Evolutionary conservation across 2,329 filamentous ascomycete genomes (phyloP).

Genomic region (Arthrobotrys musiformis): DNA sequence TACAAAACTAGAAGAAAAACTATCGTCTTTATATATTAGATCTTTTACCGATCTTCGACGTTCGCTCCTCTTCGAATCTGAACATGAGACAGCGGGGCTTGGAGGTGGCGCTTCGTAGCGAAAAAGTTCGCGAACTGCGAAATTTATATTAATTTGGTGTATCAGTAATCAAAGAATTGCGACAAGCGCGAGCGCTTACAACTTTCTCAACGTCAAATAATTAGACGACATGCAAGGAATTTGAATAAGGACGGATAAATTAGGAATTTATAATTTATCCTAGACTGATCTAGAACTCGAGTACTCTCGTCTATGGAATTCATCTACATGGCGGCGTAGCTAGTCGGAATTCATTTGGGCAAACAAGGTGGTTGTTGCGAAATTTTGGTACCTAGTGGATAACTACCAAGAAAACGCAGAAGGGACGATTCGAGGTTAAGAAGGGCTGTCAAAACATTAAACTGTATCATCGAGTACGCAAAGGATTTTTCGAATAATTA

Average conservation of each 20-base stretch:
- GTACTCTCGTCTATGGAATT: too few species aligned
- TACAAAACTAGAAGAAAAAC: background rate
- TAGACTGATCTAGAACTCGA: background rate
- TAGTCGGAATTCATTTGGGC: too few species aligned
- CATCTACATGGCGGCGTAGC: too few species aligned
- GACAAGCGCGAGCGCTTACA: constrained; percentile 17
- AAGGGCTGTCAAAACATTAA: too few species aligned
- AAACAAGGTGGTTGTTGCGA: too few species aligned
- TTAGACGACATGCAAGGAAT: background rate
- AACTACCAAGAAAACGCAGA: too few species aligned
- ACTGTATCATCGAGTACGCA: too few species aligned
- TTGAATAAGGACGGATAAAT: background rate
- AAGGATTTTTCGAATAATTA: too few species aligned
- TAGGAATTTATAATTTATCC: background rate
- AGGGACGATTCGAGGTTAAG: too few species aligned
- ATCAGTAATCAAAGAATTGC: constrained; percentile 47
- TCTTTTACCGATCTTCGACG: too few species aligned
- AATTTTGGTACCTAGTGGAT: too few species aligned
- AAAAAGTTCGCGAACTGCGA: constrained; percentile 33
- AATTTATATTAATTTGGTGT: constrained; percentile 18
- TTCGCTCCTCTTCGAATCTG: background rate
- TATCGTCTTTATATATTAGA: constrained; percentile 18
- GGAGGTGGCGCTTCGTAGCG: constrained; percentile 11
- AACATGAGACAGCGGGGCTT: constrained; percentile 7
- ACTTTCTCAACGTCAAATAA: background rate